Percentiles rank a stretch among this genome's conserved stretches.
phyloP scores from a whole-genome alignment of 495 filamentous ascomycete species.

The Opeltia flavorubescens region DNA sequence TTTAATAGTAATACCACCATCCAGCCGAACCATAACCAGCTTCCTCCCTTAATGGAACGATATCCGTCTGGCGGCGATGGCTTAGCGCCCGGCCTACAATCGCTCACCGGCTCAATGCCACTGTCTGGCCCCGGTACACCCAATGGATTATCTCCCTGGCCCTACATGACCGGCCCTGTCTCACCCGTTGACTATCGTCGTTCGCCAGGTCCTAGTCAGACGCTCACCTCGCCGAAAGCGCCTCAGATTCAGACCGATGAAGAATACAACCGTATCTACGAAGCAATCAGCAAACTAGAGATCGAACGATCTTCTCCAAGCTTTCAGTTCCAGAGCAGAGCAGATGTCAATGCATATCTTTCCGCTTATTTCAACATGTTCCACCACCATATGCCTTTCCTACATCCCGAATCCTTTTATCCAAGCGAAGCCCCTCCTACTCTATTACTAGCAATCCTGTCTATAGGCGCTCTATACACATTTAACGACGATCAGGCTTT shows the following conservation, averaged over 20 bases:
- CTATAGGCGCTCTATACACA: constrained; percentile 90
- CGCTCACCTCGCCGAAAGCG: constrained; percentile 49
- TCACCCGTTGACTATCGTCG: constrained; percentile 56
- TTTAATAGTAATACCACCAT: constrained; percentile 40
- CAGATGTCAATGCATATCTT: constrained; percentile 74
- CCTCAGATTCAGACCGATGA: constrained; percentile 39
- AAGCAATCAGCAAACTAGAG: constrained; percentile 71
- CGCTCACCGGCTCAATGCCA: constrained; percentile 55
- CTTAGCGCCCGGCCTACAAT: constrained; percentile 46
- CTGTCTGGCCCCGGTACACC: constrained; percentile 61
- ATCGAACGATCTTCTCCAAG: constrained; percentile 68
- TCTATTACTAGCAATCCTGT: constrained; percentile 78
- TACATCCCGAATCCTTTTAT: constrained; percentile 85
- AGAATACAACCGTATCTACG: constrained; percentile 59
- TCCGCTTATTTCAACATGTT: constrained; percentile 95
- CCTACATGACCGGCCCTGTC: constrained; percentile 57
- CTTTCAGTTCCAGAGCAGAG: constrained; percentile 71
- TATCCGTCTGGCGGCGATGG: constrained; percentile 42
- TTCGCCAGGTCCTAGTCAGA: constrained; percentile 50
- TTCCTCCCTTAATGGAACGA: constrained; percentile 54
- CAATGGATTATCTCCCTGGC: constrained; percentile 67
- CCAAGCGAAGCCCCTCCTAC: constrained; percentile 64
- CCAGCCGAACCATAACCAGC: constrained; percentile 41
- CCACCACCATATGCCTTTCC: constrained; percentile 91
- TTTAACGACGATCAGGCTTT: constrained; percentile 95